Conservation (phyloP, 1,284 basidiomycete genomes). For the Malassezia japonica region DNA sequence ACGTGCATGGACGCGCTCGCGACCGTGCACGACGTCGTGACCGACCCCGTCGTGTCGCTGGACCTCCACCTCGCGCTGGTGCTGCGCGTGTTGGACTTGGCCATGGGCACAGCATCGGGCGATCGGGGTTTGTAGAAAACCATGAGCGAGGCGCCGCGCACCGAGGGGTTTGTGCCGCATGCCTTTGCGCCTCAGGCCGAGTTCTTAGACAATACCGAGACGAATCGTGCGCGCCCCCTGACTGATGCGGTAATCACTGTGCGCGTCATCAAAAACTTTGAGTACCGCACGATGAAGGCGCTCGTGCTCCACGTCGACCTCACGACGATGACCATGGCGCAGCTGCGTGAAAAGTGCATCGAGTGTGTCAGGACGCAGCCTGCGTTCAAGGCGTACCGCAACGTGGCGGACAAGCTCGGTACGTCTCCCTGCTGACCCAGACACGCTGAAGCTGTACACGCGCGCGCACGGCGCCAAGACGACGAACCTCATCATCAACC, state of each 20-base stretch:
- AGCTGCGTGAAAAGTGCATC: constrained; percentile 63
- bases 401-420: constrained; percentile 23
- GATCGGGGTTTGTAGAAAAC: constrained; percentile 6
- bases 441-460: constrained; percentile 88
- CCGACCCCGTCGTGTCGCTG: constrained; percentile 25
- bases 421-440: constrained; percentile 42
- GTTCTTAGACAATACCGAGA: constrained; percentile 55
- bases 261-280: constrained; percentile 88
- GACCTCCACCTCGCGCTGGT: constrained; percentile 32
- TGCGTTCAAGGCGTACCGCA: constrained; percentile 33
- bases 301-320: constrained; percentile 78
- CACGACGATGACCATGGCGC: constrained; percentile 63
- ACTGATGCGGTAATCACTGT: constrained; percentile 74
- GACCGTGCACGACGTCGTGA: constrained; percentile 32
- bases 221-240: constrained; percentile 60
- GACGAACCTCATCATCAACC: constrained; percentile 46
- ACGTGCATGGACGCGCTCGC: constrained; percentile 37
- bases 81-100: constrained; percentile 33
- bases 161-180: constrained; percentile 17
- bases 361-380: constrained; percentile 53
- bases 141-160: constrained; percentile 8
- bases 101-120: constrained; percentile 19
- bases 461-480: constrained; percentile 83
- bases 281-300: constrained; percentile 78
- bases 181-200: constrained; percentile 30